phyloP scores from a whole-genome alignment of 106 monocot genomes.

The Hemerocallis citrina region DNA sequence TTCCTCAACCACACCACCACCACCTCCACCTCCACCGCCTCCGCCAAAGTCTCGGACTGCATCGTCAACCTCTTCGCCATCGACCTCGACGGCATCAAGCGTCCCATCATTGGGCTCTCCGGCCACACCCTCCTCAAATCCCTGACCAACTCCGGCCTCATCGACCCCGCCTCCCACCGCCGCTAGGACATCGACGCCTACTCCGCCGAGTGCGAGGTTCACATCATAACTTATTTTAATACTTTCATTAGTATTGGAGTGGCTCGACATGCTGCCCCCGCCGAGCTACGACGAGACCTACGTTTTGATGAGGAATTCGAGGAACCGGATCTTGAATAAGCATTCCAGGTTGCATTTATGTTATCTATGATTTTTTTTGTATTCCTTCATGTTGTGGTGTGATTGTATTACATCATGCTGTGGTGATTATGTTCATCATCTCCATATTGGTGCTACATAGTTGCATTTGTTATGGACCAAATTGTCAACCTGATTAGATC shows the following conservation, averaged over 20 bases:
- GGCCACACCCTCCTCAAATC: constrained; percentile 80
- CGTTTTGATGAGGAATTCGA: constrained; percentile 59
- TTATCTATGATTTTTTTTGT: too few species aligned
- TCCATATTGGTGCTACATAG: too few species aligned
- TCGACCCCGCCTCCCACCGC: constrained; percentile 89
- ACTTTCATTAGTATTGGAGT: constrained; percentile 87
- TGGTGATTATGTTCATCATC: too few species aligned
- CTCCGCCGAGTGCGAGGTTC: constrained; percentile 91
- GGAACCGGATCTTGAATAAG: constrained; percentile 71
- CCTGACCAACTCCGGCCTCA: constrained; percentile 51
- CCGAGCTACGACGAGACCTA: constrained; percentile 74
- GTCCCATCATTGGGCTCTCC: constrained; percentile 62
- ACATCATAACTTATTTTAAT: too few species aligned
- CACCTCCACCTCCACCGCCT: not conserved
- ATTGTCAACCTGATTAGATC: too few species aligned
- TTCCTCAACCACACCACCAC: constrained; percentile 3
- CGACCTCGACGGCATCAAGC: constrained; percentile 61
- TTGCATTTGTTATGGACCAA: too few species aligned
- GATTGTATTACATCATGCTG: too few species aligned
- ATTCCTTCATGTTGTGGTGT: too few species aligned
- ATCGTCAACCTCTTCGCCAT: constrained; percentile 79
- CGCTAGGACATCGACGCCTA: constrained; percentile 94
- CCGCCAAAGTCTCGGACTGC: constrained; percentile 85
- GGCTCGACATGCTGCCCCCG: constrained; percentile 75
- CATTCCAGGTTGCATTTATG: constrained; percentile 73